Base-by-base conservation (phyloP, 2,329 filamentous ascomycete genomes). In the Alternaria metachromatica region DNA sequence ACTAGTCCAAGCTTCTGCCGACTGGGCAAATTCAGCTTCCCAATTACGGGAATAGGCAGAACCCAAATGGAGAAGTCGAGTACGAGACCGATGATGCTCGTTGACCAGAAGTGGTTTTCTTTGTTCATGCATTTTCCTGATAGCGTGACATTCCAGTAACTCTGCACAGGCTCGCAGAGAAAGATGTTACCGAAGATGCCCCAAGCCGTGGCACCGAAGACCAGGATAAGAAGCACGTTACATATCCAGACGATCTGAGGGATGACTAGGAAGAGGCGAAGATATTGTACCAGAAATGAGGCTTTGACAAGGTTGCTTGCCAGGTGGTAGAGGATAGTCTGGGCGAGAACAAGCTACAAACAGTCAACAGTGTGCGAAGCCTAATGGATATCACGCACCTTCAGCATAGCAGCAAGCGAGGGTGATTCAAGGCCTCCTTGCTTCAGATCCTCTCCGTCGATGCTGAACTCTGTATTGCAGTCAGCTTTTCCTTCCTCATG, bases 1-100 rank as follows among this genome's bases (percentile, higher is more conserved):
- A 69, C 41, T 4, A 82, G 59, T 8, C 74, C 72, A 10, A 73
- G 48, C 63, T 78, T 81, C 63, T 81, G 78, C n/a, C 71, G 64
- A 8, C 59, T 55, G 4, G 75, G 72, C 51, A 82, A 58, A 7
- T 66, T 75, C 51, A 82, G 63, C 13, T 64, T 71, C 26, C 72
- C 59, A 20, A 78, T 59, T 12, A 77, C 62, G 0, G 72, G 72
- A 59, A 78, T 75, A 4, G 78, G 78, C 15, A 78, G 49, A 3
- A 78, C 8, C 73, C 76, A 78, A 1, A 77, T 68, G 9, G 70
- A 61, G 64, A 75, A 73, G 33, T 80, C 77, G 26, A 78, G 65
- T 6, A 71, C 53, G 21, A 78, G 73, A 1, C 76, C 74, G 11
- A 78, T 59, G 8, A 73, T 63, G 3, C 75, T 72, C 3, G 70